Base-by-base conservation (phyloP, 2,329 filamentous ascomycete genomes). In the Claviceps digitariae region DNA sequence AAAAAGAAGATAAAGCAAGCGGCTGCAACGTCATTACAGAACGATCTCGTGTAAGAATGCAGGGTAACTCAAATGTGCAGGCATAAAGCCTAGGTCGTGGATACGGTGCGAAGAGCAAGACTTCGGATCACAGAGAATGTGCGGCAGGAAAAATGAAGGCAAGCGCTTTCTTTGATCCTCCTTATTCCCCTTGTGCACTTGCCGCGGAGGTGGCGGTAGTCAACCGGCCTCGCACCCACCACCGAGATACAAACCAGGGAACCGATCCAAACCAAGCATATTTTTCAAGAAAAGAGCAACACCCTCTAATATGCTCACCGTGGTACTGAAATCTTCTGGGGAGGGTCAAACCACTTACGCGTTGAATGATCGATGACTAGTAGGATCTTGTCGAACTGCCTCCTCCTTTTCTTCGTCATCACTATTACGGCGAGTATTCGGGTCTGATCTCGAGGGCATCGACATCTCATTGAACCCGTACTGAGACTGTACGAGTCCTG, bases 351-450 rank as follows among this genome's bases (percentile, higher is more conserved):
- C 15, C 31, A 90, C 88, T 82, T 81, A 93, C 88, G 84, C 81
- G 67, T 87, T 86, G 50, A 81, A 83, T 48, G 85, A 81, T 53
- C 87, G 79, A 63, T 87, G 85, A 61, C 83, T 83, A 38, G 83
- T 82, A n/a, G 81, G 76, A 61, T 84, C 77, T 66, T 84, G 77
- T 58, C 82, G 75, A 62, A 86, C 79, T 57, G 84, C 81, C 60
- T 85, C 82, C 64, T 90, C 86, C 64, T 91, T 90, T 62, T 95
- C 88, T 60, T 91, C 87, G 60, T 91, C 86, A 65, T 96, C 87
- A 52, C 91, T 97, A 66, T 95, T 94, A 59, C 90, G 86, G 59
- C 90, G 81, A 57, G 90, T 93, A 31, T 81, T 83, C 48, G 90
- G 90, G 50, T 95, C 84, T 27, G 91, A 96, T 60, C 89, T 86